Evolutionary conservation across 108 stramenopile genomes (phyloP).

Genomic region (Chaetoceros tenuissimus): DNA sequence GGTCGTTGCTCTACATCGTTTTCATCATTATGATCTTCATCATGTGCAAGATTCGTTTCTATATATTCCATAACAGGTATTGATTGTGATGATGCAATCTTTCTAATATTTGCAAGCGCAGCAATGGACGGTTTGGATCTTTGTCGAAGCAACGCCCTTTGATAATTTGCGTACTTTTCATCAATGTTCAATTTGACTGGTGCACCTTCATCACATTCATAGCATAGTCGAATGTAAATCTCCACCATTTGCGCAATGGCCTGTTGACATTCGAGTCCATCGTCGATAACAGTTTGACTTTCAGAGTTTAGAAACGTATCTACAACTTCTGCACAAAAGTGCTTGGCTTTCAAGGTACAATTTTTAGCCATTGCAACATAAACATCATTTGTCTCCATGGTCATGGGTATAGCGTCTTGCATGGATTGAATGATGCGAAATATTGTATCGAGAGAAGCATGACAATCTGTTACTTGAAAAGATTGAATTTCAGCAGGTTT

Average conservation of each 20-base stretch:
- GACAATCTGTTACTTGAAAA: background rate
- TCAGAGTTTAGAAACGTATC: background rate
- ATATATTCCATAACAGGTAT: conserved; percentile 16
- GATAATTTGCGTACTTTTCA: conserved; percentile 47
- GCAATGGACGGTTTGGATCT: conserved; percentile 67
- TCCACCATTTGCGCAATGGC: conserved; percentile 58
- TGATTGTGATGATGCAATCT: conserved; percentile 24
- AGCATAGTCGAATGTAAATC: conserved; percentile 26
- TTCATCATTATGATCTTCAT: conserved; percentile 28
- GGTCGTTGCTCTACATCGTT: conserved; percentile 32
- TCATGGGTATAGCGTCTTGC: background rate
- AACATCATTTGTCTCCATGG: background rate
- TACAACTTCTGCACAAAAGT: background rate
- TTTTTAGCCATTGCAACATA: background rate
- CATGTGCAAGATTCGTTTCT: conserved; percentile 23
- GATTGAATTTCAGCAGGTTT: background rate
- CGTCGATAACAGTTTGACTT: background rate
- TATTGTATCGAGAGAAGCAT: background rate
- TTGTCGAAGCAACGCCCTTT: conserved; percentile 54
- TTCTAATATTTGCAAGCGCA: conserved; percentile 29
- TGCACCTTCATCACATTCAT: conserved; percentile 5
- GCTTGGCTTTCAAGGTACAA: background rate
- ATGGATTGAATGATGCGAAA: background rate
- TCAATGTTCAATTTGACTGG: conserved; percentile 12
- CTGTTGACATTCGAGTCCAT: conserved; percentile 24